Evolutionary conservation across 2,329 filamentous ascomycete genomes (phyloP).

Genomic region (Beauveria australis): DNA sequence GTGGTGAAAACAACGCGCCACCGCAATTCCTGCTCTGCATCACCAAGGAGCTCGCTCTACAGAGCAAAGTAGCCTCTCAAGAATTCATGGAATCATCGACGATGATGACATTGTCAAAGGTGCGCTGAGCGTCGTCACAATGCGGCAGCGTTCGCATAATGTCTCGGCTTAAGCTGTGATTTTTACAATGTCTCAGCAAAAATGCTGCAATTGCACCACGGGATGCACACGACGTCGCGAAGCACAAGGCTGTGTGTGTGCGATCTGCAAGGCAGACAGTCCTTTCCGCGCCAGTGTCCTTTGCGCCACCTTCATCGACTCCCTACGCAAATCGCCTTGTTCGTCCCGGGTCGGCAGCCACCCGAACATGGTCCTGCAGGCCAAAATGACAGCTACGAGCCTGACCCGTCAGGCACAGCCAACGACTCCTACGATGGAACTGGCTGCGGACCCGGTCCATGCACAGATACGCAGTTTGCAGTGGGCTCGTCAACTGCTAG

Average conservation of each 20-base stretch:
- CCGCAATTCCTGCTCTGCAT: neutral
- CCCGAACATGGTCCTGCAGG: slow-evolving; percentile 1
- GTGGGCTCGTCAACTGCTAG: slow-evolving; percentile 39
- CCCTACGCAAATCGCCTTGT: neutral
- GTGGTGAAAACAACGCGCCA: no score
- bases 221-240: slow-evolving; percentile 4
- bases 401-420: neutral
- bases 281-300: slow-evolving; percentile 7
- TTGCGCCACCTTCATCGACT: slow-evolving; percentile 7
- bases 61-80: neutral
- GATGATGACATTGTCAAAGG: neutral
- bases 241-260: slow-evolving; percentile 4
- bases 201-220: neutral
- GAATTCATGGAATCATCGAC: neutral
- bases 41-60: no score
- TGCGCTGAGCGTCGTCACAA: neutral
- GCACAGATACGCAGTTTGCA: slow-evolving; percentile 21
- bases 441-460: slow-evolving; percentile 18
- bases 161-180: neutral
- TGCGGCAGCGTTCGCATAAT: neutral
- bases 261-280: neutral
- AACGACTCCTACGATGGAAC: slow-evolving; percentile 13
- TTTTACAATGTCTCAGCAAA: neutral
- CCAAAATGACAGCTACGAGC: neutral
- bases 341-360: slow-evolving; percentile 9